Evolutionary conservation across 2,329 filamentous ascomycete species (phyloP), one percentile per base, ranked within the genome.

Genomic region (Colletotrichum sp.): DNA sequence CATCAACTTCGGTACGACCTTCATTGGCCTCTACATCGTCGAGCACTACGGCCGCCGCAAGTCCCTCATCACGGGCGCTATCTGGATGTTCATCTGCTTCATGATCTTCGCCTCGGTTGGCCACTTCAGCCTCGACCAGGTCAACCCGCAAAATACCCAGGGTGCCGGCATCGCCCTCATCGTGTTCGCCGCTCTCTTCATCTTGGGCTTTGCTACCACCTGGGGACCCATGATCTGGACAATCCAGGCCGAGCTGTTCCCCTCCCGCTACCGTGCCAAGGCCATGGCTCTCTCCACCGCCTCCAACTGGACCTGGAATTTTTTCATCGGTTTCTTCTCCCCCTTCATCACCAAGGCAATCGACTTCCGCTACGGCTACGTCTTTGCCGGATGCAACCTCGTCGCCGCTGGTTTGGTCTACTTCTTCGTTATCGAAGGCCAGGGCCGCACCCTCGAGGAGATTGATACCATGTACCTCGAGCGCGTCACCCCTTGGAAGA

Each of bases 401-500:
- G 86, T 90, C 0, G 93, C 90, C 1, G 90, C 91, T 0, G 78
- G 92, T 0, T 83, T 95, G 15, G 93, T 96, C 34, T 96, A 93
- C 86, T 94, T 96, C 85, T 95, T 95, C 82, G 90, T 96, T 68
- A 91, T 94, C 72, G 94, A 96, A 82, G 92, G 91, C 61, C 92
- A 94, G 81, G 94, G 93, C 68, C 90, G 94, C 8, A 93, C 91
- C 0, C 88, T 96, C 2, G 94, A 96, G 85, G 94, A 96, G 82
- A 94, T 96, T 71, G 94, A 96, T 80, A 93, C 92, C 64, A 94
- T 94, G 93, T 96, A 95, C 78, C 87, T 94, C 44, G 87, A 93
- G 66, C 86, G 86, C 30, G 92, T 95, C 22, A 90, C 86, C 78
- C 92, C 93, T 0, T 91, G 90, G 85, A 90, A 91, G 86, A 93